Evolutionary conservation across 768 basidiomycete species (phyloP).

Genomic region (Amanita exitialis): DNA sequence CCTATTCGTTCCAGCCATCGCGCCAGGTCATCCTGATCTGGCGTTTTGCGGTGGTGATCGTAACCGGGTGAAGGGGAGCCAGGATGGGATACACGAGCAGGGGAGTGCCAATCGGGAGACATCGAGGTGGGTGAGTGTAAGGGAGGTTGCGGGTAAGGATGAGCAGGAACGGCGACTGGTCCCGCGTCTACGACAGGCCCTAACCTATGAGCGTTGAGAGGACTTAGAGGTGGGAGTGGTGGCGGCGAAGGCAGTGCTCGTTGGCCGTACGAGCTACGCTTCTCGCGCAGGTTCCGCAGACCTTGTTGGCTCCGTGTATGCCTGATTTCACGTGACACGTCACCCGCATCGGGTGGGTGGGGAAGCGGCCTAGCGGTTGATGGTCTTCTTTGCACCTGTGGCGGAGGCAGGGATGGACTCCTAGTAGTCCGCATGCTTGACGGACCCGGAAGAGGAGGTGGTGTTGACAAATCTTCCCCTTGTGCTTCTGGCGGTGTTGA

Average conservation of each 20-base stretch:
- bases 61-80: background rate
- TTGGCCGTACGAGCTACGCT: conserved; percentile 18
- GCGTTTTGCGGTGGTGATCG: conserved; percentile 7
- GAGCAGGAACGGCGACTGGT: background rate
- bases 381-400: background rate
- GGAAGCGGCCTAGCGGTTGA: background rate
- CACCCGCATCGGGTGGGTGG: background rate
- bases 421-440: background rate
- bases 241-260: background rate
- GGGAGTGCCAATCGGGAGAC: background rate
- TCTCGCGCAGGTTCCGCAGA: conserved; percentile 8
- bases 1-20: conserved; percentile 22
- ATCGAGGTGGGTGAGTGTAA: background rate
- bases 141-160: background rate
- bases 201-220: background rate
- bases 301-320: conserved; percentile 1
- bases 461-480: background rate
- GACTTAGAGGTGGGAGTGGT: background rate
- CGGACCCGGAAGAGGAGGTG: background rate
- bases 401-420: conserved; percentile 1
- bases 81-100: background rate
- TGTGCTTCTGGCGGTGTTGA: conserved; percentile 16
- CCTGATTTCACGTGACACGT: background rate
- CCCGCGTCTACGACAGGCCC: background rate
- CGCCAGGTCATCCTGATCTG: conserved; percentile 24